phyloP scores from a whole-genome alignment of 768 basidiomycete species.

The Kwoniella shandongensis region DNA sequence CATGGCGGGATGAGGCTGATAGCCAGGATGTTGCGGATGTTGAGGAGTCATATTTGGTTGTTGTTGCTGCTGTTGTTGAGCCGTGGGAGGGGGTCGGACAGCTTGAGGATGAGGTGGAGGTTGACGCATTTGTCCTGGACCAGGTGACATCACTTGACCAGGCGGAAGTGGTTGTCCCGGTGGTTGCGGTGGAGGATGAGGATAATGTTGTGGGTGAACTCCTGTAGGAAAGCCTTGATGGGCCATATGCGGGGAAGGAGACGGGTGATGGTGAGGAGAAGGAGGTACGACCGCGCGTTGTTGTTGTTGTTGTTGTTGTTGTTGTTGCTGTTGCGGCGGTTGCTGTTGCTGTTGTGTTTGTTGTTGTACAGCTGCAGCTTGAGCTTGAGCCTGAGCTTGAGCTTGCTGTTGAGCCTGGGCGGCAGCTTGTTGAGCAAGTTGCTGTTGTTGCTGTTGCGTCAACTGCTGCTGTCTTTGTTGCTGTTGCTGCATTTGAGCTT shows the following conservation, averaged over 20 bases:
- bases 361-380: slow-evolving; percentile 11
- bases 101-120: slow-evolving; percentile 20
- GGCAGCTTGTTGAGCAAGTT: slow-evolving; percentile 21
- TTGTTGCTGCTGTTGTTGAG: slow-evolving; percentile 8
- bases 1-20: slow-evolving; percentile 17
- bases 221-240: slow-evolving; percentile 39
- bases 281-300: slow-evolving; percentile 32
- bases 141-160: slow-evolving; percentile 10
- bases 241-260: slow-evolving; percentile 40
- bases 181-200: slow-evolving; percentile 35
- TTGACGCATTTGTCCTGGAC: slow-evolving; percentile 16
- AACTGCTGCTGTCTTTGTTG: slow-evolving; percentile 13
- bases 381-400: slow-evolving; percentile 16
- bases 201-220: slow-evolving; percentile 43
- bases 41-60: slow-evolving; percentile 13
- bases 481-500: slow-evolving; percentile 17
- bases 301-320: slow-evolving; percentile 22
- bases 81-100: slow-evolving; percentile 11
- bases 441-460: slow-evolving; percentile 13
- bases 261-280: slow-evolving; percentile 44
- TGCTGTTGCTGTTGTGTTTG: slow-evolving; percentile 19
- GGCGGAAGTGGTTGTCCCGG: slow-evolving; percentile 15
- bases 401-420: slow-evolving; percentile 17
- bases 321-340: slow-evolving; percentile 17
- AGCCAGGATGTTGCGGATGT: slow-evolving; percentile 16